Conservation (phyloP, 2,329 filamentous ascomycete genomes). For the Magnaporthiopsis poae region DNA sequence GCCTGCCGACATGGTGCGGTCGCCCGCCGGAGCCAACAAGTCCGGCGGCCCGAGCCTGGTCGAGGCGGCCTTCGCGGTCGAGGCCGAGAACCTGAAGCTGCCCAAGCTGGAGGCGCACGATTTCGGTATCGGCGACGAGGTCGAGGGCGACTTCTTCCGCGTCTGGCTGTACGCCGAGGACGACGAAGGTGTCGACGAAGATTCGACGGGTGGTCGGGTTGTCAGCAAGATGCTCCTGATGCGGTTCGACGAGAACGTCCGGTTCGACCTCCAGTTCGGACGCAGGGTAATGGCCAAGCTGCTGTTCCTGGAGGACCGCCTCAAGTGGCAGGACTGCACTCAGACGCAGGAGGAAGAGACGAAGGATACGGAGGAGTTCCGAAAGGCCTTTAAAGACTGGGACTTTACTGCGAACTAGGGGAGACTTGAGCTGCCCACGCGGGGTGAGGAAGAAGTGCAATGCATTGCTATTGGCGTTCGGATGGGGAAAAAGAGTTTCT, state of each 20-base stretch:
- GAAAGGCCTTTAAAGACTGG: conserved; percentile 70
- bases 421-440: not conserved
- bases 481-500: not conserved
- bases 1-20: conserved; percentile 50
- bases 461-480: not conserved
- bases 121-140: conserved; percentile 39
- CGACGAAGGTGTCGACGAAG: conserved; percentile 27
- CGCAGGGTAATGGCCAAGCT: conserved; percentile 81
- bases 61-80: conserved; percentile 78
- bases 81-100: conserved; percentile 64
- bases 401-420: conserved; percentile 55
- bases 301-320: conserved; percentile 65
- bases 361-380: conserved; percentile 67
- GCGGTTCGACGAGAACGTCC: conserved; percentile 57
- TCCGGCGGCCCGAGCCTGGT: conserved; percentile 52
- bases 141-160: conserved; percentile 62
- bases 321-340: conserved; percentile 74
- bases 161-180: conserved; percentile 67
- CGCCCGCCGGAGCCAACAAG: conserved; percentile 14
- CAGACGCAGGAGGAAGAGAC: conserved; percentile 72
- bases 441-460: not conserved
- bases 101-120: conserved; percentile 41
- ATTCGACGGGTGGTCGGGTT: conserved; percentile 26
- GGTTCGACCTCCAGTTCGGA: conserved; percentile 87
- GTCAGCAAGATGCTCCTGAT: conserved; percentile 64